Percentiles rank a stretch among this genome's conserved stretches.
Conservation (phyloP, 805 yeast genomes). For the Sugiyamaella qingdaonensis region DNA sequence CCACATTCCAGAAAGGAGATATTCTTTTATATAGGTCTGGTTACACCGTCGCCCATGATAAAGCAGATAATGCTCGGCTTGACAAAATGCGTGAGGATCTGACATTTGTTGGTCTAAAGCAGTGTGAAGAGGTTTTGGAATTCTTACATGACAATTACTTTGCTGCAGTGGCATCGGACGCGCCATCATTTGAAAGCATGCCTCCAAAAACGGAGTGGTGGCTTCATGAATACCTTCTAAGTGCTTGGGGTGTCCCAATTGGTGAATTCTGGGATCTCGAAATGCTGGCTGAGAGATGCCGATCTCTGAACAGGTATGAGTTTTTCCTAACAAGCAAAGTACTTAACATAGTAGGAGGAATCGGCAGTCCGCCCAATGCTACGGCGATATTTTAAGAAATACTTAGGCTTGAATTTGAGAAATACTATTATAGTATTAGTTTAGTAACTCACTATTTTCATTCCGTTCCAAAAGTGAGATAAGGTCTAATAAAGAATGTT, state of each 20-base stretch:
- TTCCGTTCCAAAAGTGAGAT: background rate
- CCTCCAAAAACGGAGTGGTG: slow-evolving; percentile 10
- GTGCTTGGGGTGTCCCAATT: slow-evolving; percentile 35
- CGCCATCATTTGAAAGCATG: slow-evolving; percentile 28
- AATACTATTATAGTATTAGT: too few relatives aligned
- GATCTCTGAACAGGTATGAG: slow-evolving; percentile 25
- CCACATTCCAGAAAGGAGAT: slow-evolving; percentile 31
- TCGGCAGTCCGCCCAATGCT: slow-evolving; percentile 42
- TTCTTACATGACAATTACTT: slow-evolving; percentile 30
- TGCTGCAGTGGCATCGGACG: slow-evolving; percentile 29
- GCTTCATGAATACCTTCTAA: slow-evolving; percentile 20
- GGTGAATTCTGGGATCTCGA: slow-evolving; percentile 35
- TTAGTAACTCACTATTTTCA: background rate
- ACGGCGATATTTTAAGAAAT: slow-evolving; percentile 34
- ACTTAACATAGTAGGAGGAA: slow-evolving; percentile 34
- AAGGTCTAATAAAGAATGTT: background rate
- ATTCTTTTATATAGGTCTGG: slow-evolving; percentile 32
- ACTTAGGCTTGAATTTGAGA: too few relatives aligned
- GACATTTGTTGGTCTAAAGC: slow-evolving; percentile 25
- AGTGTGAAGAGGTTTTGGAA: slow-evolving; percentile 24
- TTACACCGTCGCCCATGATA: slow-evolving; percentile 24
- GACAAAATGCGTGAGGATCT: slow-evolving; percentile 9
- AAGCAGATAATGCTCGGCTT: slow-evolving; percentile 11
- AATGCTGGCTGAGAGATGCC: slow-evolving; percentile 29
- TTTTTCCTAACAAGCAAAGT: slow-evolving; percentile 34